Percentiles rank a stretch among this genome's conserved stretches.
Evolutionary conservation across 169 alveolate species (phyloP).

Genomic region (Eimeria tenella): DNA sequence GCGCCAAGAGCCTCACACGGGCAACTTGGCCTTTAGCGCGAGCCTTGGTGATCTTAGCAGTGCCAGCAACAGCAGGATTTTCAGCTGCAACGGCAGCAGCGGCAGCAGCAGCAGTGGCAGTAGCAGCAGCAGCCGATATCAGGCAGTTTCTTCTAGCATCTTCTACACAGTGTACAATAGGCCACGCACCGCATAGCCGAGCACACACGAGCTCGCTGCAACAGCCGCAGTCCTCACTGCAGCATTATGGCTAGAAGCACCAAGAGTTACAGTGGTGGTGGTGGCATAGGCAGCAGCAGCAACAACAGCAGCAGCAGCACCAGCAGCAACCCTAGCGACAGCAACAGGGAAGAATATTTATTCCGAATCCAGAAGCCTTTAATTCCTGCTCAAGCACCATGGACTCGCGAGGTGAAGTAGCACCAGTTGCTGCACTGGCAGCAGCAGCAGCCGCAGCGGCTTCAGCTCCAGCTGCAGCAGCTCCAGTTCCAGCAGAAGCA

Average conservation of each 20-base stretch:
- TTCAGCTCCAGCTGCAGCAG: constrained; percentile 13
- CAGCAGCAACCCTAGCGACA: constrained; percentile 13
- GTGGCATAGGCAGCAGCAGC: constrained; percentile 45
- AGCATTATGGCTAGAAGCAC: constrained; percentile 38
- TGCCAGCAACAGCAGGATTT: too few relatives aligned
- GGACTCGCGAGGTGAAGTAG: neutral
- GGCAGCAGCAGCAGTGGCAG: constrained; percentile 27
- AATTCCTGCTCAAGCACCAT: neutral
- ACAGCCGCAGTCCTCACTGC: constrained; percentile 18
- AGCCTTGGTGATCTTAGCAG: too few relatives aligned
- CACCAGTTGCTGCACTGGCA: constrained; percentile 24
- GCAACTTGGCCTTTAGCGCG: neutral
- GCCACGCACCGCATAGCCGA: too few relatives aligned
- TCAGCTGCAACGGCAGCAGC: neutral
- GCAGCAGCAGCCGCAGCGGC: constrained; percentile 17
- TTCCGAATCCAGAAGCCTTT: neutral
- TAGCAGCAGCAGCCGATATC: constrained; percentile 6
- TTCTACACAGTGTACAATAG: too few relatives aligned
- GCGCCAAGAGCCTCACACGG: neutral
- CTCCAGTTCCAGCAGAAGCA: neutral
- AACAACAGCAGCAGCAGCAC: constrained; percentile 23
- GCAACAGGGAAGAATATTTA: neutral
- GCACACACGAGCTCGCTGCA: neutral
- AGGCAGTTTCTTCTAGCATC: neutral
- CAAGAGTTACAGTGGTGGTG: constrained; percentile 13